These are phyloP conservation scores for Metarhizium robertsii DNA, from an alignment of 2,329 filamentous ascomycete species.

Conservation along the genomic window DNA sequence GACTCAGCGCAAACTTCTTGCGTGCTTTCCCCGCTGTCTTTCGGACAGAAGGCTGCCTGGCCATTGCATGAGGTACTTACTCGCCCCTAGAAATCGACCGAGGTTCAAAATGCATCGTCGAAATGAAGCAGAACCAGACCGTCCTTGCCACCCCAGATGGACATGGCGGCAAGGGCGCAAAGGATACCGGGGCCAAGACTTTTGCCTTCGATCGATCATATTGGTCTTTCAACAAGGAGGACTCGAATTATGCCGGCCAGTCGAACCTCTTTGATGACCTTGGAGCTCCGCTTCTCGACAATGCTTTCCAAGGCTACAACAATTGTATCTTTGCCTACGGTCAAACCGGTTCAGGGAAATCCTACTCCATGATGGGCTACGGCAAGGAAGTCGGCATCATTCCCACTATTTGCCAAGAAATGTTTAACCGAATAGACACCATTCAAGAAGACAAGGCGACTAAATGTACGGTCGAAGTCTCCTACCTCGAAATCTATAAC, in stretches of 20 bases:
- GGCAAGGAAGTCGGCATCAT: conserved; percentile 93
- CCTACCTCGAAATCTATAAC: conserved; percentile 98
- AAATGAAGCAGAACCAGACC: conserved; percentile 92
- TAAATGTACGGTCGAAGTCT: conserved; percentile 91
- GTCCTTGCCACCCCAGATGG: conserved; percentile 67
- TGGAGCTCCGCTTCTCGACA: conserved; percentile 84
- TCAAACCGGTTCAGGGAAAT: conserved; percentile 96
- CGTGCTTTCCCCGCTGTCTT: neutral
- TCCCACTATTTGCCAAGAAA: conserved; percentile 91
- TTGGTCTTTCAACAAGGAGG: conserved; percentile 88
- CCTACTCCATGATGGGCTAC: conserved; percentile 99
- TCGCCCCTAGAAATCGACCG: conserved; percentile 66
- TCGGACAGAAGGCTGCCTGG: neutral
- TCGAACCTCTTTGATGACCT: conserved; percentile 82
- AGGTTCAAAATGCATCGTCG: conserved; percentile 90
- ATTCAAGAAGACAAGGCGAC: conserved; percentile 66
- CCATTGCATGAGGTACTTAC: conserved; percentile 11
- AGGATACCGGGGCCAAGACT: conserved; percentile 65
- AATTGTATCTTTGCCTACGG: conserved; percentile 99
- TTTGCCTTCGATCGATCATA: conserved; percentile 98
- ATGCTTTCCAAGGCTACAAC: conserved; percentile 97
- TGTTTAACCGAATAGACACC: conserved; percentile 78
- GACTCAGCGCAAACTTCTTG: neutral
- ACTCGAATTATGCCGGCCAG: conserved; percentile 79
- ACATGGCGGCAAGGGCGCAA: conserved; percentile 52